Evolutionary conservation across 2,329 filamentous ascomycete species (phyloP), one percentile per base, ranked within the genome.

Genomic region (Phaeophleospora eucalypticola): DNA sequence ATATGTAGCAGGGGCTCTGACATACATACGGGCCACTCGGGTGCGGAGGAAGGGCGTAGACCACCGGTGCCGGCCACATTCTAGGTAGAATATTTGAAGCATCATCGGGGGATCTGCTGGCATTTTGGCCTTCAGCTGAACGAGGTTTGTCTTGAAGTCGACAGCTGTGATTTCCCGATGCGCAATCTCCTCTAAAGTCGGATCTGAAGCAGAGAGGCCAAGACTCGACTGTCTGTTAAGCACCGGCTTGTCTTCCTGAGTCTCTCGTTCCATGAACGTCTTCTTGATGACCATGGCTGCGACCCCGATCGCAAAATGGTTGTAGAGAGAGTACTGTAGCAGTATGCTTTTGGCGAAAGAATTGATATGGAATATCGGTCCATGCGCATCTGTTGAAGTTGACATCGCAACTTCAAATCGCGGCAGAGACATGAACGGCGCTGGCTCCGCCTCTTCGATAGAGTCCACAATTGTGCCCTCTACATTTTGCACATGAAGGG

Each of bases 391-490:
- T 54, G 87, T 94, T 3, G 83, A 77, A 0, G 93, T 94, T 20
- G 85, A 89, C 46, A 97, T 79, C 1, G 87, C 85, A 20, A 96
- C 75, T 64, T 98, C 93, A 57, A 95, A 89, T 27, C 85, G 81
- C 20, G 94, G 93, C 49, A 98, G 74, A 34, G 82, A 86, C 54
- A 97, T 67, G 63, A 96, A 97, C 0, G 90, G 84, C 47, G 96
- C 89, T 2, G 82, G 73, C 64, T 96, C 89, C 67, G 89, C 85
- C 52, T 82, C 86, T 52, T 96, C 88, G 2, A 85, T 79, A 0
- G 86, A 86, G 65, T 98, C 93, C 39, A 97, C 84, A 40, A 97
- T 86, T 58, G 93, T 91, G 0, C 85, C 89, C 66, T 97, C 93
- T 3, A 98, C 74, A 0, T 89, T 89, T 51, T 87, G 82, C 32